Conservation (phyloP, 2,329 filamentous ascomycete genomes). For the Ophiosphaerella narmari region DNA sequence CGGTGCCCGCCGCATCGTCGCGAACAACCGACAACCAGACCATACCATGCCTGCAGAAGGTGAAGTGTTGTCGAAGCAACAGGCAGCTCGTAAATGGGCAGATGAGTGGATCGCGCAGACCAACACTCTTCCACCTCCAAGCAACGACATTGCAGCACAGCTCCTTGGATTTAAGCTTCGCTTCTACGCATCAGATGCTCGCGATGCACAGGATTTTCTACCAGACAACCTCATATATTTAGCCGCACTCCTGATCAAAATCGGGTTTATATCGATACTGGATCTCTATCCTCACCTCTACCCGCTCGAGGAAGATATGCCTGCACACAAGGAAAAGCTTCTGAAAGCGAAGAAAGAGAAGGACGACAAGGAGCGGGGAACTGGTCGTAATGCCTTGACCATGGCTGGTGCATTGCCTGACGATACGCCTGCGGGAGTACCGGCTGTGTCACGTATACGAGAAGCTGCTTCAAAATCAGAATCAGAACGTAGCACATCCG, state of each 20-base stretch:
- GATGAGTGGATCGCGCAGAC: slow-evolving; percentile 78
- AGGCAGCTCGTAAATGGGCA: slow-evolving; percentile 42
- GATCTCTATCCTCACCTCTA: slow-evolving; percentile 93
- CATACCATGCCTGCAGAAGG: slow-evolving; percentile 31
- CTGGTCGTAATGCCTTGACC: slow-evolving; percentile 78
- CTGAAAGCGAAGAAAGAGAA: slow-evolving; percentile 69
- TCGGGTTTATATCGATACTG: slow-evolving; percentile 90
- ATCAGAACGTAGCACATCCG: slow-evolving; percentile 51
- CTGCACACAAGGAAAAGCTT: slow-evolving; percentile 69
- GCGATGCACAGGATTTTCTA: slow-evolving; percentile 75
- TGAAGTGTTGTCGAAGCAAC: slow-evolving; percentile 46
- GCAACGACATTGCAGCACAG: slow-evolving; percentile 91
- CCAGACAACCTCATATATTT: slow-evolving; percentile 94
- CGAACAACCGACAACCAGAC: slow-evolving; percentile 35
- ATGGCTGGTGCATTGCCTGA: slow-evolving; percentile 86
- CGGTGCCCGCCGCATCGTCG: slow-evolving; percentile 69
- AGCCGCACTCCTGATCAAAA: slow-evolving; percentile 90
- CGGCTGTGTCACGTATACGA: slow-evolving; percentile 49
- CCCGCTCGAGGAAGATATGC: slow-evolving; percentile 83
- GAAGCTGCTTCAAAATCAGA: slow-evolving; percentile 57
- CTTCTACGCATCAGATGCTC: slow-evolving; percentile 84
- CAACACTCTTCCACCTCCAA: slow-evolving; percentile 78
- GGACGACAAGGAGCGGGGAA: slow-evolving; percentile 71
- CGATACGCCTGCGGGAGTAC: slow-evolving; percentile 66
- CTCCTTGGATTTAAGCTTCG: slow-evolving; percentile 95